Conservation (phyloP, 2,329 filamentous ascomycete species). For the Didymella pomorum region DNA sequence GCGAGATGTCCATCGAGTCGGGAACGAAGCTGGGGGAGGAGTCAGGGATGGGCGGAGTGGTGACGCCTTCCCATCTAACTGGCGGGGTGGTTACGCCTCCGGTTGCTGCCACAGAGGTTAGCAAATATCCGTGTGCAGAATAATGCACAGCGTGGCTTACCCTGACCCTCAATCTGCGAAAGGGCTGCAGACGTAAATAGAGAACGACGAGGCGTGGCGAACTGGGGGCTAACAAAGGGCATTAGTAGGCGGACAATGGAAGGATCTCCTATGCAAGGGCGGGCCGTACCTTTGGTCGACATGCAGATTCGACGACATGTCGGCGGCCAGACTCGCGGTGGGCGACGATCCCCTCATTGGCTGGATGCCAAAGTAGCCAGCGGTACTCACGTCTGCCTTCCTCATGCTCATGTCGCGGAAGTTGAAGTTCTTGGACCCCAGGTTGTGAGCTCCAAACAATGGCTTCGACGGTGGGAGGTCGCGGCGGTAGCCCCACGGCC, state of each 20-base stretch:
- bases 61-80: slow-evolving; percentile 69
- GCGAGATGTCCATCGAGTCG: slow-evolving; percentile 93
- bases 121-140: slow-evolving; percentile 25
- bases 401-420: slow-evolving; percentile 79
- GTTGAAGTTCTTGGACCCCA: slow-evolving; percentile 73
- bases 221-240: slow-evolving; percentile 70
- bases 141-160: slow-evolving; percentile 58
- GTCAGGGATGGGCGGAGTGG: slow-evolving; percentile 82
- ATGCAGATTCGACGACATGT: slow-evolving; percentile 96
- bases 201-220: slow-evolving; percentile 82
- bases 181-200: slow-evolving; percentile 81
- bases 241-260: slow-evolving; percentile 47
- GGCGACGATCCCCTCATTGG: slow-evolving; percentile 85
- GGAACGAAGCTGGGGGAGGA: slow-evolving; percentile 78
- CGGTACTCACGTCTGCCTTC: slow-evolving; percentile 67
- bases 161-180: slow-evolving; percentile 63
- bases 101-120: slow-evolving; percentile 38
- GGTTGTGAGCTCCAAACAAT: slow-evolving; percentile 63
- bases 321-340: slow-evolving; percentile 86
- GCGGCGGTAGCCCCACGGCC: slow-evolving; percentile 68
- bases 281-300: slow-evolving; percentile 83
- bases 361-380: slow-evolving; percentile 78
- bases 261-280: slow-evolving; percentile 37
- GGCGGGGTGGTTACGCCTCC: slow-evolving; percentile 56
- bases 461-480: slow-evolving; percentile 63